Evolutionary conservation across 2,329 filamentous ascomycete species (phyloP).

Genomic region (Cercospora beticola): DNA sequence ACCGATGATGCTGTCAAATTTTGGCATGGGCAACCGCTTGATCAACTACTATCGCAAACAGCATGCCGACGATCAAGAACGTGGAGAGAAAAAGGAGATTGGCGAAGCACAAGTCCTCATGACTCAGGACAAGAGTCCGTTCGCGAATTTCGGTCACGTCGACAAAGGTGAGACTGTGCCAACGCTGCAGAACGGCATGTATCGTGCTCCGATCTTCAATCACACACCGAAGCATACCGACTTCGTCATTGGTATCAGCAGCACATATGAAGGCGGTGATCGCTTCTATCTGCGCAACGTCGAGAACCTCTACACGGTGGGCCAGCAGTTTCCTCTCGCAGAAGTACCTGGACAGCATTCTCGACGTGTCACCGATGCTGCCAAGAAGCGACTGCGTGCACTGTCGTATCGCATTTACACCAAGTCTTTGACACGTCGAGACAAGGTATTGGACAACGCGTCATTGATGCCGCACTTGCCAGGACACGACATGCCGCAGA

Average conservation of each 20-base stretch:
- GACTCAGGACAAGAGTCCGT: conserved; percentile 92
- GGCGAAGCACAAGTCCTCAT: conserved; percentile 86
- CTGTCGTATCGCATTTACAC: conserved; percentile 85
- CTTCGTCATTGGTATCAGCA: conserved; percentile 81
- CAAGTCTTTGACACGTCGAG: conserved; percentile 73
- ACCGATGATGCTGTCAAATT: conserved; percentile 88
- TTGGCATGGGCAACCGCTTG: conserved; percentile 93
- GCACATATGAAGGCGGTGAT: conserved; percentile 73
- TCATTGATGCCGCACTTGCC: conserved; percentile 70
- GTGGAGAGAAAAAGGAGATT: conserved; percentile 72
- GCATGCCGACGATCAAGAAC: conserved; percentile 70
- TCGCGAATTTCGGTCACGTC: conserved; percentile 91
- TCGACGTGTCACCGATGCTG: conserved; percentile 91
- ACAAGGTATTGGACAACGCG: conserved; percentile 69
- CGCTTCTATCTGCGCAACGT: conserved; percentile 84
- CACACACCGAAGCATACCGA: conserved; percentile 76
- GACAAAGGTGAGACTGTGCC: conserved; percentile 87
- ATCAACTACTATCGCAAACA: conserved; percentile 96
- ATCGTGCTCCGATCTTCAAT: conserved; percentile 87
- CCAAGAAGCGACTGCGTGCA: conserved; percentile 96
- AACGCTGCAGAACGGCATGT: conserved; percentile 93
- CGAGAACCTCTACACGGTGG: conserved; percentile 86
- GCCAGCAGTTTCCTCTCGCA: conserved; percentile 86
- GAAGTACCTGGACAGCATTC: conserved; percentile 94
- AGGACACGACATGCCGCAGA: conserved; percentile 91